Evolutionary conservation across 176 grass and related monocot species (phyloP).

Genomic region (Thalia dealbata): DNA sequence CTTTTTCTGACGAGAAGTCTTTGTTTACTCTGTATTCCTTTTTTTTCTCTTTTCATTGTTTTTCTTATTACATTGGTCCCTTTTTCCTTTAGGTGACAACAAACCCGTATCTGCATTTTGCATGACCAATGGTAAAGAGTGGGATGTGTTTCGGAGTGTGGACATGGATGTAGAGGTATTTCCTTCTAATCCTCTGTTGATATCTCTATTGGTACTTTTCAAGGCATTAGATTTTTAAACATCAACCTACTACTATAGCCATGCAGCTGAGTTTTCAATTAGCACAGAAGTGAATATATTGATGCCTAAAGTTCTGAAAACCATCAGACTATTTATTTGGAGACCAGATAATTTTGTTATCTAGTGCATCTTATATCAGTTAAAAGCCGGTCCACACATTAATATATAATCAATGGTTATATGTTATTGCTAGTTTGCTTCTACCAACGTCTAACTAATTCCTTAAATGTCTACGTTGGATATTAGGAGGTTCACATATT

Average conservation of each 20-base stretch:
- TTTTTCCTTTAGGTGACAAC: constrained; percentile 43
- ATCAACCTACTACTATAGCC: no score
- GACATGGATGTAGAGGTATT: constrained; percentile 84
- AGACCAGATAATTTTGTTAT: no score
- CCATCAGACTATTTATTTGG: no score
- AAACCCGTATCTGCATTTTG: constrained; percentile 64
- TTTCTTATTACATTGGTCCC: background rate
- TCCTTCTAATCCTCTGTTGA: background rate
- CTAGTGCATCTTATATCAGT: no score
- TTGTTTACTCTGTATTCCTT: constrained; percentile 11
- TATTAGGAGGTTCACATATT: background rate
- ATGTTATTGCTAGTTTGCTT: no score
- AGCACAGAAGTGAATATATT: no score
- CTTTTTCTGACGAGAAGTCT: no score
- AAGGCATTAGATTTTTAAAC: background rate
- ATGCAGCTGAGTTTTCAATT: no score
- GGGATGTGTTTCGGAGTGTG: constrained; percentile 75
- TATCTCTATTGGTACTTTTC: background rate
- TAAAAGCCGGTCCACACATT: no score
- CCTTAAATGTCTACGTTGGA: background rate
- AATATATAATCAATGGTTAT: no score
- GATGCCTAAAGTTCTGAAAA: no score
- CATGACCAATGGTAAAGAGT: constrained; percentile 58
- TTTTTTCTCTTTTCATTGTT: constrained; percentile 6
- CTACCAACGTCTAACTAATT: background rate